These are phyloP conservation scores for Artemisia tridentata DNA, from an alignment of 129 eudicot species.

Conservation along the genomic window DNA sequence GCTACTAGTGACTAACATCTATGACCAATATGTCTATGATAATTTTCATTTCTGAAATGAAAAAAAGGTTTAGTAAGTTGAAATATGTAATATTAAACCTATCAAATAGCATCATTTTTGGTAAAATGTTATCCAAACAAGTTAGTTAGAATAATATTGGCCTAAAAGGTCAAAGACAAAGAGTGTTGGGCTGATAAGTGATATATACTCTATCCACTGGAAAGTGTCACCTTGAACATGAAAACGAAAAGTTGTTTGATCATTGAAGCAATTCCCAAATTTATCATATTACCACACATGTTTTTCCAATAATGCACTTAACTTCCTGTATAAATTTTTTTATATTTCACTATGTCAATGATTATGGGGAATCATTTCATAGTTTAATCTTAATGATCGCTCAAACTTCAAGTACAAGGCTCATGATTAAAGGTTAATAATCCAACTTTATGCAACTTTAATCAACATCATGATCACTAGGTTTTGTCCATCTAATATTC, in stretches of 20 bases:
- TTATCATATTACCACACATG: slow-evolving; percentile 17
- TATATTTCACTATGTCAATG: slow-evolving; percentile 17
- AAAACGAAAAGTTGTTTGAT: slow-evolving; percentile 23
- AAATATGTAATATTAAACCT: not conserved
- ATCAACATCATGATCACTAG: slow-evolving; percentile 23
- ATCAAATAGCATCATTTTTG: not conserved
- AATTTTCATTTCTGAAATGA: not conserved
- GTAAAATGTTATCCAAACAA: slow-evolving; percentile 7
- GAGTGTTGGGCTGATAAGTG: slow-evolving; percentile 30
- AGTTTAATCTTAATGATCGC: slow-evolving; percentile 22
- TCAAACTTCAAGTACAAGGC: slow-evolving; percentile 38
- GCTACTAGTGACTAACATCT: too few species aligned
- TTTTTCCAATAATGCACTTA: slow-evolving; percentile 22
- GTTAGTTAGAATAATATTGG: slow-evolving; percentile 15
- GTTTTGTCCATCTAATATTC: slow-evolving; percentile 20
- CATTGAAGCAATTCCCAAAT: slow-evolving; percentile 29
- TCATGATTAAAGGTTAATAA: slow-evolving; percentile 36
- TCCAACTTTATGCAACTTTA: slow-evolving; percentile 35
- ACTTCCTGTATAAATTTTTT: slow-evolving; percentile 11
- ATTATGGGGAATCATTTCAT: slow-evolving; percentile 24
- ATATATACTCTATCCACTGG: slow-evolving; percentile 20
- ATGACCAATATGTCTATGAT: too few species aligned
- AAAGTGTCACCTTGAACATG: slow-evolving; percentile 21
- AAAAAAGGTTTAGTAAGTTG: not conserved
- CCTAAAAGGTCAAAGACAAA: slow-evolving; percentile 30